These are phyloP conservation scores for Grammothele lineata DNA, from an alignment of 768 basidiomycete species.

Conservation along the genomic window DNA sequence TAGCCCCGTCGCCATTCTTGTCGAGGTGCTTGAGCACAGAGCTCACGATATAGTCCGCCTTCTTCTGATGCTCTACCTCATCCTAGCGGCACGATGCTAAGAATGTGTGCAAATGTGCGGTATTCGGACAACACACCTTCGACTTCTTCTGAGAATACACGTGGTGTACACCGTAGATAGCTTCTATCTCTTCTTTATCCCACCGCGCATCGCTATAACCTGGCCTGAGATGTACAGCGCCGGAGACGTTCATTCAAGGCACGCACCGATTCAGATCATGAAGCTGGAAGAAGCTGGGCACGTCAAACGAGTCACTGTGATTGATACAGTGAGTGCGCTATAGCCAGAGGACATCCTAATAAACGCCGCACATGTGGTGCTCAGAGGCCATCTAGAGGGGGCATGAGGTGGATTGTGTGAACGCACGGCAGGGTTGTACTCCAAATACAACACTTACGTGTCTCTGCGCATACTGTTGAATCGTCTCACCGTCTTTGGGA, in stretches of 20 bases:
- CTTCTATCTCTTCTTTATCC: conserved; percentile 87
- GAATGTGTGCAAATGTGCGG: neutral
- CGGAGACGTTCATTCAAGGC: neutral
- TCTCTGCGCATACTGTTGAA: conserved; percentile 80
- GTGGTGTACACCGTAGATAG: conserved; percentile 95
- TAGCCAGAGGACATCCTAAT: too few relatives aligned
- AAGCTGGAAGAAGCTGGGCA: conserved; percentile 88
- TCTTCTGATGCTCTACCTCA: conserved; percentile 73
- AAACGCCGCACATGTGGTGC: conserved; percentile 81
- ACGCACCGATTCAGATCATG: conserved; percentile 86
- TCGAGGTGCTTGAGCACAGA: conserved; percentile 71
- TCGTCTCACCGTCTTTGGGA: conserved; percentile 52
- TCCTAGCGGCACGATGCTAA: conserved; percentile 39
- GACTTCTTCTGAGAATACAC: conserved; percentile 81
- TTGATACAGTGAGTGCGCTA: neutral
- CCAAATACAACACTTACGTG: conserved; percentile 73
- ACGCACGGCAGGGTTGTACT: neutral
- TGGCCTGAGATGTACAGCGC: too few relatives aligned
- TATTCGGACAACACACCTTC: conserved; percentile 40
- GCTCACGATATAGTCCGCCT: conserved; percentile 74
- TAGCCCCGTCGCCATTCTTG: conserved; percentile 64
- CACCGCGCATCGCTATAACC: conserved; percentile 35
- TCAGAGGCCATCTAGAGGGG: conserved; percentile 75
- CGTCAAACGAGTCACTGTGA: conserved; percentile 73
- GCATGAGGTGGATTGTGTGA: neutral